Evolutionary conservation across 148 eudicot genomes (phyloP).

Genomic region (Beta vulgaris): DNA sequence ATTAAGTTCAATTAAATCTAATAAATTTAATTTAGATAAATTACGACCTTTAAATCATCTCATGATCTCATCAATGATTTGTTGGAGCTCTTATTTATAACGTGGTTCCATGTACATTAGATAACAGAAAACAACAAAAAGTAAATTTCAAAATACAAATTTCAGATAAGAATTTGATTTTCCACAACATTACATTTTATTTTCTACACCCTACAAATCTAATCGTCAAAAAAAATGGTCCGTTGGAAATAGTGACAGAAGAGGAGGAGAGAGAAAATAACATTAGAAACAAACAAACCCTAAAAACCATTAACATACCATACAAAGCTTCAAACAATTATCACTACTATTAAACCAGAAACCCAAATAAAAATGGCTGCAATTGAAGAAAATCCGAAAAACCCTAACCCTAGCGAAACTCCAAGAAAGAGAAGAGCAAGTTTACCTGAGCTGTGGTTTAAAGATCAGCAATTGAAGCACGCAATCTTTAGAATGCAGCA

Average conservation of each 20-base stretch:
- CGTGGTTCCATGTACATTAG: neutral
- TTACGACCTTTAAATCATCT: no score
- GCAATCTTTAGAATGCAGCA: constrained; percentile 50
- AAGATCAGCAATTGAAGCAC: constrained; percentile 48
- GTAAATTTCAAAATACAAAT: constrained; percentile 1
- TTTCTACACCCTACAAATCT: constrained; percentile 35
- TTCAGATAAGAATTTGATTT: neutral
- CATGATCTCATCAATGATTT: no score
- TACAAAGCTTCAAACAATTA: no score
- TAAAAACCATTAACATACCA: neutral
- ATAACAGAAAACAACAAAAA: constrained; percentile 20
- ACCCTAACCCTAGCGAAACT: constrained; percentile 29
- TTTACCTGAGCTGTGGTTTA: constrained; percentile 49
- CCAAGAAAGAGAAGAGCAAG: constrained; percentile 36
- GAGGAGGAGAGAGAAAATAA: neutral
- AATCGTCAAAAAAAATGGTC: constrained; percentile 32
- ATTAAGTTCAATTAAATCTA: no score
- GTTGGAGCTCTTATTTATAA: no score
- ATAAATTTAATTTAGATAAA: no score
- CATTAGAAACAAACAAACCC: constrained; percentile 28
- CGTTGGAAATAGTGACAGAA: constrained; percentile 34
- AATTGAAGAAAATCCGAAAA: constrained; percentile 23
- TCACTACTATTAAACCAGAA: constrained; percentile 12
- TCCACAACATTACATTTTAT: neutral
- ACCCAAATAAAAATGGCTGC: constrained; percentile 29